Conservation (phyloP, 208 protist species). For the Wallacemonas collosoma region DNA sequence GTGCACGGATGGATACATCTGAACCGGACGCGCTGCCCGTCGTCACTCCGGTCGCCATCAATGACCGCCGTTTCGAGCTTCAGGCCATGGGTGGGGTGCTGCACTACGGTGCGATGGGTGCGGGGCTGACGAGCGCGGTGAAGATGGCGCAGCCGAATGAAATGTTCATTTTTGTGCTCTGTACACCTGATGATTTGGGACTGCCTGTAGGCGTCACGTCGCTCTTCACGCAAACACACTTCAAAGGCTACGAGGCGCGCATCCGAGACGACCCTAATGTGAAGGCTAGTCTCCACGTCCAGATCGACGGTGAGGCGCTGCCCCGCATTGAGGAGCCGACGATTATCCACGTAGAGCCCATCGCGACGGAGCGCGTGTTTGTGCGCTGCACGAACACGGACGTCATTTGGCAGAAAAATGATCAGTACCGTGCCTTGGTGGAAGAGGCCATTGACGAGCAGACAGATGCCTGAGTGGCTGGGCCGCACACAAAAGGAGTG, state of each 20-base stretch:
- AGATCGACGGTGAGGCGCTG: conserved; percentile 80
- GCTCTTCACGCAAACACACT: conserved; percentile 27
- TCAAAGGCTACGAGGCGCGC: conserved; percentile 28
- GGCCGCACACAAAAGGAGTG: not conserved
- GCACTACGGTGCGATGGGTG: conserved; percentile 61
- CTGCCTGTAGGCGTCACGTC: conserved; percentile 22
- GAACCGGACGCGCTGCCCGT: conserved; percentile 15
- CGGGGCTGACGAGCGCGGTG: conserved; percentile 43
- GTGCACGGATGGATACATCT: not conserved
- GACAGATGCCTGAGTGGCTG: conserved; percentile 8
- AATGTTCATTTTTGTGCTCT: conserved; percentile 74
- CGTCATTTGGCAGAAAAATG: conserved; percentile 40
- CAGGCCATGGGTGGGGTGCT: conserved; percentile 74
- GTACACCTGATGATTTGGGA: conserved; percentile 66
- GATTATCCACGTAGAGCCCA: conserved; percentile 52
- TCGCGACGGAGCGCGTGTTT: conserved; percentile 32
- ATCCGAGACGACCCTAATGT: conserved; percentile 26
- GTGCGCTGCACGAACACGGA: conserved; percentile 65
- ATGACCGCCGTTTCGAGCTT: conserved; percentile 79
- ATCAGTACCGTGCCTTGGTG: not conserved
- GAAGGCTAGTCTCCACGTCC: conserved; percentile 51
- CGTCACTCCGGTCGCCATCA: conserved; percentile 56
- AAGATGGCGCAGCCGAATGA: conserved; percentile 75
- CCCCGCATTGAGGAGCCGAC: conserved; percentile 55
- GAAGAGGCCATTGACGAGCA: conserved; percentile 13